These are phyloP conservation scores for Trebouxia sp. DNA, from an alignment of 139 green algal species.

Conservation along the genomic window DNA sequence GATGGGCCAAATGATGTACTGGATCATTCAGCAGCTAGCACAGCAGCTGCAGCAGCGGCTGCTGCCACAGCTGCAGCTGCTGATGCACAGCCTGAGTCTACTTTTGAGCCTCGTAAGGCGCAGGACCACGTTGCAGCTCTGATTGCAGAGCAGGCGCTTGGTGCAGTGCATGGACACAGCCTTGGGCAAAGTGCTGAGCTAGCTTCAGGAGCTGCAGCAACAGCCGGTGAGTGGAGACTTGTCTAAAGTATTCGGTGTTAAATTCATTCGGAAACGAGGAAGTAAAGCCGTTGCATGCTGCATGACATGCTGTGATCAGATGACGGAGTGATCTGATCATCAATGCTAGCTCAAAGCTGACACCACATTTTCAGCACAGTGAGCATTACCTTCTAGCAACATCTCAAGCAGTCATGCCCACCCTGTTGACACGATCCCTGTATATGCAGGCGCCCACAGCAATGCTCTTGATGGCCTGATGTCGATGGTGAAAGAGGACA, in stretches of 20 bases:
- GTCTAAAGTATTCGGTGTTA: neutral
- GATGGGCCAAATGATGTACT: constrained; percentile 62
- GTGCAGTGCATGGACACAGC: neutral
- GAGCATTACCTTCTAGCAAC: no score
- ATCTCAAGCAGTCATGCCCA: no score
- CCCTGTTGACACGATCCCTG: no score
- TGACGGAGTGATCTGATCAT: no score
- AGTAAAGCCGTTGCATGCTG: no score
- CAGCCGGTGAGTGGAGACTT: neutral
- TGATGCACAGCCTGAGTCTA: neutral
- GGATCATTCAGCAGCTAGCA: constrained; percentile 96
- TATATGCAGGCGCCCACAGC: no score
- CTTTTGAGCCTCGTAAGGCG: neutral
- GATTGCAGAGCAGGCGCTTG: neutral
- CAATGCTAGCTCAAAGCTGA: no score
- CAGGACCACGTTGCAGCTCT: neutral
- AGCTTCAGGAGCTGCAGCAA: neutral
- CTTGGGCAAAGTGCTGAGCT: neutral
- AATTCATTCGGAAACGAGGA: no score
- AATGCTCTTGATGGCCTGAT: no score
- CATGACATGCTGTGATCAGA: neutral
- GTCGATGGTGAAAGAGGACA: no score
- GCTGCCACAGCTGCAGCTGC: constrained; percentile 81
- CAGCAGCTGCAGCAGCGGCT: constrained; percentile 96
- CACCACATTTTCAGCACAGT: no score